Evolutionary conservation across 179 eudicot species (phyloP), one percentile per base, ranked within the genome.

Genomic region (Silene vulgaris): DNA sequence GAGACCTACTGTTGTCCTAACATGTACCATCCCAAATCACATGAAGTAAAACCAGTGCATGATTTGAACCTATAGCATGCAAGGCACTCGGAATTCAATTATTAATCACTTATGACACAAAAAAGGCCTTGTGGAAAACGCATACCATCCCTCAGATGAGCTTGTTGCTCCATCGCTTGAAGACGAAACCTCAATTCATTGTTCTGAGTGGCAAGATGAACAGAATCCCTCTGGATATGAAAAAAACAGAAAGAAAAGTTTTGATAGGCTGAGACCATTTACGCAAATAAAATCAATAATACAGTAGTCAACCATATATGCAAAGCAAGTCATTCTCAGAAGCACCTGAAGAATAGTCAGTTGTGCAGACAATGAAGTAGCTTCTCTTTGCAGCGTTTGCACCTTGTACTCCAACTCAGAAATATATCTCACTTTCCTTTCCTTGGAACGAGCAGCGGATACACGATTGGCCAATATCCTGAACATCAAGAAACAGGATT

Each of bases 381-480:
- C 82, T 70, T 82, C 87, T 2, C 83, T 74, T 65, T 82, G 85
- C 57, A 84, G 60, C 21, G 79, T 80, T 65, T 87, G 85, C 78
- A 85, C 86, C 71, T 80, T 83, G 68, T 85, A 82, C 77, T 85
- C 89, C 78, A 87, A 73, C 72, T 84, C 86, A 7, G 86, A 65
- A 64, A 87, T 78, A 77, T 83, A 87, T 61, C 78, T 79, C 69
- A 79, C 5, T 62, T 84, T 86, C 19, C 89, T 43, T 69, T 87
- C 90, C 77, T 87, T 83, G 14, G 88, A 87, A 50, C 84, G 85
- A 21, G 90, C 88, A 79, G 88, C 87, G 5, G 90, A 87, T 35
- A 83, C 85, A 6, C 90, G 90, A 76, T 87, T 87, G 48, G 88
- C 90, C 76, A 87, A 72, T 64, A 87, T 87, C 83, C 88, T 87